Evolutionary conservation across 2,329 filamentous ascomycete genomes (phyloP), one percentile per base, ranked within the genome.

Genomic region (Talaromyces islandicus): DNA sequence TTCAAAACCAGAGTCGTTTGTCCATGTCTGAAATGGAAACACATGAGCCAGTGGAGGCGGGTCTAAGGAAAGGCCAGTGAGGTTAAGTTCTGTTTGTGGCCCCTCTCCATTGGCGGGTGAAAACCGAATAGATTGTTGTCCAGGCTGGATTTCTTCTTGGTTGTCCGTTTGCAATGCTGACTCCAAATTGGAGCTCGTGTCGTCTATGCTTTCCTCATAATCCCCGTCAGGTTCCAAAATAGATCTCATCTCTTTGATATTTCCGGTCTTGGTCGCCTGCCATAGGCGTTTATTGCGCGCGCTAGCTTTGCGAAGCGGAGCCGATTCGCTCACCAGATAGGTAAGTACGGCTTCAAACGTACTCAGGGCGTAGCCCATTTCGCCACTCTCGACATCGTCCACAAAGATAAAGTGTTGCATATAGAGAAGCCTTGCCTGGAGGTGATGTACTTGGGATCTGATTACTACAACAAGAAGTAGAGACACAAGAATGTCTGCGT

Each of bases 351-450:
- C 94, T 73, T 99, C 94, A 62, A 97, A 91, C 0, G 94, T 99
- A 74, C 93, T 97, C 56, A 99, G 76, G 0, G 93, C 92, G 74
- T 99, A 99, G 9, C 94, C 94, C 80, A 95, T 88, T 76, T 99
- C 94, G 54, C 94, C 94, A 63, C 87, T 95, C 66, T 99, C 94
- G 9, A 99, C 92, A 75, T 99, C 94, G 67, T 97, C 94, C 56
- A 96, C 92, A 74, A 96, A 99, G 66, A 97, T 94, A 70, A 97
- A 99, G 69, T 96, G 91, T 50, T 93, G 89, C 82, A 97, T 96
- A 72, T 97, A 99, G n/a, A 89, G 82, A 53, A 99, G 78, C 21
- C 93, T 85, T 3, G 94, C 92, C 68, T 96, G 91, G 9, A 99
- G 80, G 74, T 97, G 88, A 61, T 90, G 87, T 27, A 96, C 87